phyloP scores from a whole-genome alignment of 768 basidiomycete species.

The Dioszegia hungarica region DNA sequence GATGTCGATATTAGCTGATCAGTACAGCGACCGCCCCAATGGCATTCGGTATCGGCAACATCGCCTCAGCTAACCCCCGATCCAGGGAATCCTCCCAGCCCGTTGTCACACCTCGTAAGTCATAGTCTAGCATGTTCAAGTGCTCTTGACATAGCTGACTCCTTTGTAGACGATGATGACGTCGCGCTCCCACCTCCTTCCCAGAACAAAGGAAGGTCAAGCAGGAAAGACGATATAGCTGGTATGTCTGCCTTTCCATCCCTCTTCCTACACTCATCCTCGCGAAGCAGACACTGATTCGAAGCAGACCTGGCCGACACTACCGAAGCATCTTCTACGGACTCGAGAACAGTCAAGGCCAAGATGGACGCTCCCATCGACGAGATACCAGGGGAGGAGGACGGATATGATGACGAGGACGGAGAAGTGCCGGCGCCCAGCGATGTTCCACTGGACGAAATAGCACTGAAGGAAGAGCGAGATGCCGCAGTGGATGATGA shows the following conservation, averaged over 20 bases:
- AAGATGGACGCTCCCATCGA: too few species aligned
- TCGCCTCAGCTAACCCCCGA: not conserved
- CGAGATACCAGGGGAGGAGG: too few species aligned
- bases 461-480: slow-evolving; percentile 11
- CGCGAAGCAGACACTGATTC: not conserved
- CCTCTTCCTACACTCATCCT: not conserved
- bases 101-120: not conserved
- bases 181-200: not conserved
- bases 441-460: not conserved
- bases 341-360: too few species aligned
- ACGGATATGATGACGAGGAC: too few species aligned
- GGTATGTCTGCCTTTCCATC: too few species aligned
- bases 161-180: slow-evolving; percentile 1
- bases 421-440: not conserved
- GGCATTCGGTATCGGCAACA: not conserved
- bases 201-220: slow-evolving; percentile 4
- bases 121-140: not conserved
- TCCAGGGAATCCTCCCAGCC: not conserved
- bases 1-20: not conserved
- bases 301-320: not conserved
- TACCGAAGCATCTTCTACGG: too few species aligned
- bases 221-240: not conserved
- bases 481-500: too few species aligned
- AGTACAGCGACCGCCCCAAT: not conserved
- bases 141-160: not conserved